phyloP scores from a whole-genome alignment of 2,329 filamentous ascomycete species.

The Paracoccidioides lutzii region DNA sequence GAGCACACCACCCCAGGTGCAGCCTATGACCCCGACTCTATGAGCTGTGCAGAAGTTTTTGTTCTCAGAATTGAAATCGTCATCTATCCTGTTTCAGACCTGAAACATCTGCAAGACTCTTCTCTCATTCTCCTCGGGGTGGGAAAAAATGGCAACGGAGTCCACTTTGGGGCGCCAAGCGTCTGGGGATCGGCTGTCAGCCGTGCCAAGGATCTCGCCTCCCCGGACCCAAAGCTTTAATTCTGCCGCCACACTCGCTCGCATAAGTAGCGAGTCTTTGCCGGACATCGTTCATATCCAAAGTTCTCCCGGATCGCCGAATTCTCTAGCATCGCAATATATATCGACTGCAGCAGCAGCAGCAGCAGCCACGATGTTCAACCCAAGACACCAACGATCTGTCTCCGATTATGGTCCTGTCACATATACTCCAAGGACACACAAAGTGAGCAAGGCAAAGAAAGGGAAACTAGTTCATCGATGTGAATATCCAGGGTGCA shows the following conservation, averaged over 20 bases:
- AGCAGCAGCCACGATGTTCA: neutral
- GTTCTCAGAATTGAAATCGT: neutral
- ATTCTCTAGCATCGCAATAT: neutral
- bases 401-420: constrained; percentile 15
- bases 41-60: neutral
- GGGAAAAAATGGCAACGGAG: neutral
- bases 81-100: neutral
- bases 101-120: constrained; percentile 1
- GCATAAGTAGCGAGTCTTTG: constrained; percentile 1
- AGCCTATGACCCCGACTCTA: neutral
- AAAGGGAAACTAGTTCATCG: constrained; percentile 40
- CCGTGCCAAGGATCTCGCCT: neutral
- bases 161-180: neutral
- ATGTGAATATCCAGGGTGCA: constrained; percentile 36
- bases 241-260: neutral
- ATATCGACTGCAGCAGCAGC: neutral
- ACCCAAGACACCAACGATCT: neutral
- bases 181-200: neutral
- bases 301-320: neutral
- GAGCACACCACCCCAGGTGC: neutral
- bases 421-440: constrained; percentile 37
- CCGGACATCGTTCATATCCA: neutral
- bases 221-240: neutral
- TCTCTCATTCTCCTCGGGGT: neutral
- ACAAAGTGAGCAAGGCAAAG: constrained; percentile 23